A percentile compares a stretch with the other conserved stretches of the same genome.
Evolutionary conservation across 1,284 basidiomycete genomes (phyloP).

Genomic region (Irpex sp.): DNA sequence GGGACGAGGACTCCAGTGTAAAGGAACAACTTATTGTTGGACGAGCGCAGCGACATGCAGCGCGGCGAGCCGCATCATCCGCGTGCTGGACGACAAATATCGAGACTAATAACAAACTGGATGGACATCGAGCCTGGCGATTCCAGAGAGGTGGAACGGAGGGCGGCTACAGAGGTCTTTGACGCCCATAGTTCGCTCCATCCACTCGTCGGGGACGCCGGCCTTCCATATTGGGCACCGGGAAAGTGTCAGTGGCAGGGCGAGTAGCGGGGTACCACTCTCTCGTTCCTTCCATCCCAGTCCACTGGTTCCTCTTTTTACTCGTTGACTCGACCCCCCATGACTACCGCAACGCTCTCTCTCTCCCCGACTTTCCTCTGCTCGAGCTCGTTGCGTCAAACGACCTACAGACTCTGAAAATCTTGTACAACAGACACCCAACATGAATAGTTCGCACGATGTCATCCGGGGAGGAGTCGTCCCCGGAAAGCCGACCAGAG

Average conservation of each 20-base stretch:
- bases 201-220: conserved; percentile 1
- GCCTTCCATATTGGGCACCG: conserved; percentile 5
- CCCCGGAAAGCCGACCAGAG: neutral
- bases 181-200: neutral
- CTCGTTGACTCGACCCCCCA: conserved; percentile 8
- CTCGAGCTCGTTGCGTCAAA: conserved; percentile 1
- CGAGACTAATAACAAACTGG: neutral
- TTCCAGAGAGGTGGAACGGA: neutral
- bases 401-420: neutral
- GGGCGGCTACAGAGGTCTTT: neutral
- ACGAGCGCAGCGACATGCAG: neutral
- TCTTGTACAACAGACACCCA: conserved; percentile 1
- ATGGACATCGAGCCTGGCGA: neutral
- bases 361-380: conserved; percentile 2
- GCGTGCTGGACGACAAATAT: neutral
- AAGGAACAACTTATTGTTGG: neutral
- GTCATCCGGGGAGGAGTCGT: neutral
- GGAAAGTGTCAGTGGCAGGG: neutral
- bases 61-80: neutral
- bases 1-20: neutral
- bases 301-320: conserved; percentile 8
- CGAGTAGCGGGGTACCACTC: conserved; percentile 9
- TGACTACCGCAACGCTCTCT: neutral
- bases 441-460: neutral
- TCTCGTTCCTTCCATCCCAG: conserved; percentile 14